Base-by-base conservation (phyloP, 2,329 filamentous ascomycete species). In the Pseudogymnoascus sp. region DNA sequence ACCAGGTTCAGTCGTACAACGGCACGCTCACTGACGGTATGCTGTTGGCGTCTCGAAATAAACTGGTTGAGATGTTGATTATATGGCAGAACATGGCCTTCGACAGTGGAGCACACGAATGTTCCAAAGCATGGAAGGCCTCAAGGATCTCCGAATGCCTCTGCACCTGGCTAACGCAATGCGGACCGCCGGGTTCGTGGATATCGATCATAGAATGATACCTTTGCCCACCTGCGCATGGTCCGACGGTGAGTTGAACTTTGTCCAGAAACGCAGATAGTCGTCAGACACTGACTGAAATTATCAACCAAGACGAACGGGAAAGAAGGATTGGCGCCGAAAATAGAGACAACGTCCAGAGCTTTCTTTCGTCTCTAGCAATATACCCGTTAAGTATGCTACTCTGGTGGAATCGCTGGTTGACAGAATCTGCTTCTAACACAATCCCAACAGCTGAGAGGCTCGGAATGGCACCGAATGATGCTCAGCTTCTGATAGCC, bases 1-100 rank as follows among this genome's bases (percentile, higher is more conserved):
- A 87, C 73, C 91, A 91, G 67, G 86, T 90, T 25, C 92, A 96
- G 73, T 96, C 91, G 0, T 86, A 93, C 68, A 95, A 90, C 69
- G 91, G 91, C 4, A 85, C 84, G n/a, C 77, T 94, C 69, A 86
- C 84, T 10, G 81, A 86, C 60, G 79, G 84, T 81, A 70, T 73
- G 80, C 67, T 21, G 28, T 11, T 31, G 23, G 12, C 2, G 53
- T 21, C 42, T 31, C 44, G 33, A 38, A 14, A 44, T 14, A 44
- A 61, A 64, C 50, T 64, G 63, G 62, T 67, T 66, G 28, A 69
- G 35, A 21, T 53, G 47, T 40, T 8, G 44, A 50, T 37, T 21
- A 23, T 59, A 35, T 33, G 18, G 61, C 66, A 86, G 82, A 81
- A 61, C 83, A 89, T 72, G 87, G 85, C 1, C 77, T 92, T 61